Percentiles rank a stretch among this genome's conserved stretches.
Conservation (phyloP, 164 flowering plant genomes). For the Paratinospora sagittata region DNA sequence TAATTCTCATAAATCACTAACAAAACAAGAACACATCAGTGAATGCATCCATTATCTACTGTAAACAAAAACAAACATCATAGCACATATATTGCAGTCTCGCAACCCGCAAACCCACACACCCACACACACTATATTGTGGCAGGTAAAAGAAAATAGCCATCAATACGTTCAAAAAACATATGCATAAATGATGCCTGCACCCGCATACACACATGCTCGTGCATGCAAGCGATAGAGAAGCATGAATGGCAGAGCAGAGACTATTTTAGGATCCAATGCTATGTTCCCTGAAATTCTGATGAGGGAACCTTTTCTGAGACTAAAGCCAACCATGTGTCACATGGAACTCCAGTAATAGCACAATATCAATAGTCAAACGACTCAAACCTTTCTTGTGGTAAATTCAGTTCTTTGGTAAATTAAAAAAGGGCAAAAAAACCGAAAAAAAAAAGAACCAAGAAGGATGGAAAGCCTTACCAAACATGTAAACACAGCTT, state of each 20-base stretch:
- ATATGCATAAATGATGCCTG: too few relatives aligned
- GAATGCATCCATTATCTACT: neutral
- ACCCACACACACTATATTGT: too few relatives aligned
- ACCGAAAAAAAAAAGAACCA: neutral
- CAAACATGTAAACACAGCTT: conserved; percentile 98
- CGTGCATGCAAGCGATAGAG: too few relatives aligned
- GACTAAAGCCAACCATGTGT: neutral
- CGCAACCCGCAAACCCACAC: too few relatives aligned
- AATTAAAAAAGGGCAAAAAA: neutral
- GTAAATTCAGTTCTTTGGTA: neutral
- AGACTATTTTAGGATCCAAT: neutral
- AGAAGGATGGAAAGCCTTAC: conserved; percentile 42
- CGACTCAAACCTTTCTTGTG: neutral
- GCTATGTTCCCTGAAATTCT: neutral
- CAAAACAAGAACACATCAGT: neutral
- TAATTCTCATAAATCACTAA: neutral
- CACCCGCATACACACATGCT: too few relatives aligned
- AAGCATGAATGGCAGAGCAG: neutral
- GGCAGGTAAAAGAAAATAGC: too few relatives aligned
- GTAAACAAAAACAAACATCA: neutral
- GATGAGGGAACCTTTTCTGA: neutral
- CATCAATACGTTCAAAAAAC: too few relatives aligned
- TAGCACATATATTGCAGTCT: neutral
- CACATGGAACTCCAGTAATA: neutral
- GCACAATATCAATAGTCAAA: neutral